Evolutionary conservation across 148 eudicot genomes (phyloP).

Genomic region (Diospyros lotus): DNA sequence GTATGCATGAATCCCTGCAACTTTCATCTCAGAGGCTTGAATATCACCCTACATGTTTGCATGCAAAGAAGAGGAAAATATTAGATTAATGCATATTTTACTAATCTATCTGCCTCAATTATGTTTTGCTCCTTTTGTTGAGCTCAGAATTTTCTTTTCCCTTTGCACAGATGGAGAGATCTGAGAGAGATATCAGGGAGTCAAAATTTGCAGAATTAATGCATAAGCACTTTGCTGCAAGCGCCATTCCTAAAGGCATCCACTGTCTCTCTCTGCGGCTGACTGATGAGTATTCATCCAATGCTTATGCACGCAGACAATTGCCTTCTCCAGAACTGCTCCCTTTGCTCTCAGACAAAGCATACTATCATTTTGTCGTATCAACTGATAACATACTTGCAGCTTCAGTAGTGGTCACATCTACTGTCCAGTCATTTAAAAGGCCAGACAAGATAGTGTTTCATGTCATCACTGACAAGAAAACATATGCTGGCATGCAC

Average conservation of each 20-base stretch:
- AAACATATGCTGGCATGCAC: constrained; percentile 99
- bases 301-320: constrained; percentile 97
- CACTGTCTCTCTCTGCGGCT: constrained; percentile 93
- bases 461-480: constrained; percentile 96
- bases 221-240: constrained; percentile 97
- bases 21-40: not conserved
- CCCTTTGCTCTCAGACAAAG: constrained; percentile 81
- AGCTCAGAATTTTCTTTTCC: not conserved
- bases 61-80: constrained; percentile 4
- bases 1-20: not conserved
- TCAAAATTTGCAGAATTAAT: constrained; percentile 91
- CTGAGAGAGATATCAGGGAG: constrained; percentile 77
- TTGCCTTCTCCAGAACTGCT: constrained; percentile 93
- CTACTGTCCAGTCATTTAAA: constrained; percentile 69
- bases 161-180: constrained; percentile 84
- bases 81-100: not conserved
- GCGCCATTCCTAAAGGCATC: constrained; percentile 92
- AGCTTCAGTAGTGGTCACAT: constrained; percentile 92
- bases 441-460: constrained; percentile 83
- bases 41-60: not conserved
- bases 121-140: not conserved
- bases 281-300: constrained; percentile 97
- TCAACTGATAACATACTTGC: constrained; percentile 93
- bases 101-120: not conserved
- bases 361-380: constrained; percentile 74